Percentiles rank a stretch among this genome's conserved stretches.
phyloP scores from a whole-genome alignment of 257 asterid genomes.

The Solanum bukasovii region DNA sequence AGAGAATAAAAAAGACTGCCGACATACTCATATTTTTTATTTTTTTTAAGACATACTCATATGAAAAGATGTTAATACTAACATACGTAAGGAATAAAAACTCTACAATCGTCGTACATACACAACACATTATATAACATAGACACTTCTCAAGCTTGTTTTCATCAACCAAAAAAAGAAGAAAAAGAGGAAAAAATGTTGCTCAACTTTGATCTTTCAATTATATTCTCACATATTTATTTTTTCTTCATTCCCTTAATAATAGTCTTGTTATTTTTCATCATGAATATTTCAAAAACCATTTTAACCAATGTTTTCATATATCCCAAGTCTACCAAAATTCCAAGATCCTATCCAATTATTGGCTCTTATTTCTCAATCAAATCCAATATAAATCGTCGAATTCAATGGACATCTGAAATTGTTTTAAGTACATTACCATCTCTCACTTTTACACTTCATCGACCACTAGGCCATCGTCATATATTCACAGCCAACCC shows the following conservation, averaged over 20 bases:
- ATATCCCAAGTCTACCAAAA: neutral
- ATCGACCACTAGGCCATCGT: constrained; percentile 38
- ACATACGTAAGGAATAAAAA: neutral
- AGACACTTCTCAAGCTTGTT: neutral
- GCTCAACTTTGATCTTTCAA: neutral
- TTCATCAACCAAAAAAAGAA: neutral
- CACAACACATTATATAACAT: neutral
- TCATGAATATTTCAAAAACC: neutral
- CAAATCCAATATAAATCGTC: neutral
- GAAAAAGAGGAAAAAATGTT: neutral
- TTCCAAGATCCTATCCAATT: neutral
- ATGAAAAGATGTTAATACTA: too few relatives aligned
- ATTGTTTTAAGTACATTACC: neutral
- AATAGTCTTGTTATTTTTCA: constrained; percentile 13
- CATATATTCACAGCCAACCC: constrained; percentile 50
- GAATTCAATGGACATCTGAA: neutral
- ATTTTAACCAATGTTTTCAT: neutral
- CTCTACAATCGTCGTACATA: neutral
- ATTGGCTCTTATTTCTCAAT: neutral
- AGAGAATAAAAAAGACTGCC: neutral
- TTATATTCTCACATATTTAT: neutral
- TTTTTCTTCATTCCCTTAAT: constrained; percentile 15
- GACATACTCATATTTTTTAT: neutral
- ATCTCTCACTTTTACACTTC: neutral
- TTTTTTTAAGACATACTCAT: neutral